These are phyloP conservation scores for Leishmania mexicana DNA, from an alignment of 208 protist species.

Conservation along the genomic window DNA sequence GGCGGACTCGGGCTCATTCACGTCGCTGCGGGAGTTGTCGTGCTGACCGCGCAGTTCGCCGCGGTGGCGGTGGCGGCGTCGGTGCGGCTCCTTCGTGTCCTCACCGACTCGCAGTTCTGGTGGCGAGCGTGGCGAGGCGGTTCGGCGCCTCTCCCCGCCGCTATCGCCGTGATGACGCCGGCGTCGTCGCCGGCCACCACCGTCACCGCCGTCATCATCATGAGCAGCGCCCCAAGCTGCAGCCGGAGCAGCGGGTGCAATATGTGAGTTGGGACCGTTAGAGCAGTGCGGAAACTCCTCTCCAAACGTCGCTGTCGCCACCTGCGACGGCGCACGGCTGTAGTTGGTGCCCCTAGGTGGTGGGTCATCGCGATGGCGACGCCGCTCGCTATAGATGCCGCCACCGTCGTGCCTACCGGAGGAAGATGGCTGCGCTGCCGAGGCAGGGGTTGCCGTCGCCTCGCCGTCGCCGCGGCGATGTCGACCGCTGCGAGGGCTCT, in stretches of 20 bases:
- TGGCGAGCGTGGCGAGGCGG: neutral
- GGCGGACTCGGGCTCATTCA: constrained; percentile 6
- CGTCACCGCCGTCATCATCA: neutral
- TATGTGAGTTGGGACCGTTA: neutral
- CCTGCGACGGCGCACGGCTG: constrained; percentile 15
- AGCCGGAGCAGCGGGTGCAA: neutral
- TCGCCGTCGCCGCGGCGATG: neutral
- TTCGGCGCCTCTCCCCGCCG: neutral
- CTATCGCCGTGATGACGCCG: neutral
- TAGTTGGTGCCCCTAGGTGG: constrained; percentile 6
- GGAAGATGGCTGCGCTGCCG: neutral
- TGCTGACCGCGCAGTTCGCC: neutral
- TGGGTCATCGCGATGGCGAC: constrained; percentile 7
- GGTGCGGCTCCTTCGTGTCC: neutral
- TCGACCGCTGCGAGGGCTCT: constrained; percentile 2
- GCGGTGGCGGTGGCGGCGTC: constrained; percentile 18
- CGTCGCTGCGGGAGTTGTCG: neutral
- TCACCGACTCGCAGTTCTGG: neutral
- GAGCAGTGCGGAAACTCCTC: neutral
- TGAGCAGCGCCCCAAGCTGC: neutral
- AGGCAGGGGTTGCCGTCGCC: neutral
- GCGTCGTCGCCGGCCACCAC: constrained; percentile 1
- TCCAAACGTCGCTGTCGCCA: constrained; percentile 6
- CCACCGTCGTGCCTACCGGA: neutral
- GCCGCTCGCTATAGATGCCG: constrained; percentile 11